Percentiles rank a stretch among this genome's conserved stretches.
Conservation (phyloP, 768 basidiomycete genomes). For the Serendipita indica region DNA sequence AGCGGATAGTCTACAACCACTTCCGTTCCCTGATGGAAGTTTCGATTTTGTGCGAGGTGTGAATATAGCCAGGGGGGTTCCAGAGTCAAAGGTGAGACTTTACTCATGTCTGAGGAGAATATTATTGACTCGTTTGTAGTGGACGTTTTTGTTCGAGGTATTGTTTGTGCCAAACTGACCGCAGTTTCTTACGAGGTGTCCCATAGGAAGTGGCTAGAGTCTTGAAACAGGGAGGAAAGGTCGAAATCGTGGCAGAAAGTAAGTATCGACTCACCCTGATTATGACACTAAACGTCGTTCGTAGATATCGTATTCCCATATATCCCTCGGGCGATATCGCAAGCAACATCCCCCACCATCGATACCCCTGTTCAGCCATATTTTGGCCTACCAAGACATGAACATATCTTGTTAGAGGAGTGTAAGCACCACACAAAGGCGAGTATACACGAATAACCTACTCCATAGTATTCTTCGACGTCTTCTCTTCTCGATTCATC, state of each 20-base stretch:
- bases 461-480: neutral
- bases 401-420: neutral
- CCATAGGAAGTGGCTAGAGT: constrained; percentile 2
- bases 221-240: neutral
- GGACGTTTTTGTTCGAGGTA: neutral
- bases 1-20: neutral
- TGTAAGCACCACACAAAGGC: neutral
- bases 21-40: neutral
- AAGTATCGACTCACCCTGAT: neutral
- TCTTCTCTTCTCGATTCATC: constrained; percentile 1
- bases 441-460: neutral
- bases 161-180: neutral
- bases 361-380: neutral
- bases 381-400: neutral
- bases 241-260: neutral
- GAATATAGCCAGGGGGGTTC: neutral
- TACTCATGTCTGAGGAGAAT: neutral
- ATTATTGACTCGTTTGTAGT: neutral
- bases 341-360: neutral
- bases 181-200: neutral
- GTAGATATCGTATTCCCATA: constrained; percentile 6
- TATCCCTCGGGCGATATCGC: neutral
- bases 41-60: constrained; percentile 2
- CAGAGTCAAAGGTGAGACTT: neutral
- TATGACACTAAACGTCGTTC: neutral